phyloP scores from a whole-genome alignment of 257 asterid genomes.

The Solanum peruvianum region DNA sequence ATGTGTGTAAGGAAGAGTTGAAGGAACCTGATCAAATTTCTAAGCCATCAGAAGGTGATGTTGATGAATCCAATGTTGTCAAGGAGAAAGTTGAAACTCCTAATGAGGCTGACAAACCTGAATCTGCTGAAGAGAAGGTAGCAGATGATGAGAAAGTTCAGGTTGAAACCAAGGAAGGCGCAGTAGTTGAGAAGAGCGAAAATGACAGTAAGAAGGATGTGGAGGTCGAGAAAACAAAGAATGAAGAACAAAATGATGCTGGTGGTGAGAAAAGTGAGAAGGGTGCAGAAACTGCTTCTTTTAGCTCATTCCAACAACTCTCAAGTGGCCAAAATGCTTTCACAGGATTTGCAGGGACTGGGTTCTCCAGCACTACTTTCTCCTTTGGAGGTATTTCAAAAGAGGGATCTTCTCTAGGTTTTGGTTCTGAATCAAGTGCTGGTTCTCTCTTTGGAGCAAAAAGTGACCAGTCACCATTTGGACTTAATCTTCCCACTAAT shows the following conservation, averaged over 20 bases:
- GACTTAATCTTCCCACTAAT: constrained; percentile 1
- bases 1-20: neutral
- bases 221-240: constrained; percentile 19
- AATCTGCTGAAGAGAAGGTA: constrained; percentile 1
- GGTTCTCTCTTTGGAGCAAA: neutral
- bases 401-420: constrained; percentile 21
- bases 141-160: neutral
- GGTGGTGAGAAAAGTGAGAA: constrained; percentile 26
- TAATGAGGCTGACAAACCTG: neutral
- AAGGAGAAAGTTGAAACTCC: constrained; percentile 9
- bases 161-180: constrained; percentile 2
- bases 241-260: constrained; percentile 22
- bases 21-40: constrained; percentile 10
- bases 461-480: neutral
- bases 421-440: neutral
- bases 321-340: constrained; percentile 88
- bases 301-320: constrained; percentile 69
- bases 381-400: constrained; percentile 62
- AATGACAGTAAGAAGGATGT: constrained; percentile 20
- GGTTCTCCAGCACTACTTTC: constrained; percentile 65
- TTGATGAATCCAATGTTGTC: constrained; percentile 13
- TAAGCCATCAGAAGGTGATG: constrained; percentile 18
- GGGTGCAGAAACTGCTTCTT: constrained; percentile 37
- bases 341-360: constrained; percentile 81
- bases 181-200: constrained; percentile 14